Evolutionary conservation across 495 filamentous ascomycete species (phyloP).

Genomic region (Penicillium herquei): DNA sequence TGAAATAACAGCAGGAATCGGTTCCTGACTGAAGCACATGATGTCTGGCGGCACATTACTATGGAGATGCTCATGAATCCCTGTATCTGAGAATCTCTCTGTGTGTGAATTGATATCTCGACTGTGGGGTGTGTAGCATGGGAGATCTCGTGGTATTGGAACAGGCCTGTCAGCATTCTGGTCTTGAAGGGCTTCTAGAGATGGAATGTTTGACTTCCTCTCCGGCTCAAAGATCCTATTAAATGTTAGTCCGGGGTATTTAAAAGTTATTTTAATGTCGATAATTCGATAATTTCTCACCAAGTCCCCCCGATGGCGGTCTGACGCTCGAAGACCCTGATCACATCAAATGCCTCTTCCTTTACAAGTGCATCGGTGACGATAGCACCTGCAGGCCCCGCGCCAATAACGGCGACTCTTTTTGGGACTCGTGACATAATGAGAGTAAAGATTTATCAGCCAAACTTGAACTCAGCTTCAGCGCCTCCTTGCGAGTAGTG

Average conservation of each 20-base stretch:
- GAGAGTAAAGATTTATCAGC: not conserved
- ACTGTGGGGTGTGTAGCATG: not conserved
- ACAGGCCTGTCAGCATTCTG: not conserved
- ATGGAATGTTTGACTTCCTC: not conserved
- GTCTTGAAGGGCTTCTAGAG: not conserved
- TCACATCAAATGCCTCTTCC: conserved; percentile 46
- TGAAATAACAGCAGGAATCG: not conserved
- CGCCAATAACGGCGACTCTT: conserved; percentile 48
- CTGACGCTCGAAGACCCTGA: conserved; percentile 50
- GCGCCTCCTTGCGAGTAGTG: too few species aligned
- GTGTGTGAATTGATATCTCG: not conserved
- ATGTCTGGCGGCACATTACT: not conserved
- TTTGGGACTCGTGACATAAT: not conserved
- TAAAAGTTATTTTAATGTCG: too few species aligned
- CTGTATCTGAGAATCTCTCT: not conserved
- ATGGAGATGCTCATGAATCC: not conserved
- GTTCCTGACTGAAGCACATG: not conserved
- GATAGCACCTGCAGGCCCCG: conserved; percentile 51
- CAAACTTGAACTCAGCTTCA: too few species aligned
- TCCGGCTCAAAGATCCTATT: too few species aligned
- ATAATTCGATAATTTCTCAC: conserved; percentile 31
- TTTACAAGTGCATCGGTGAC: conserved; percentile 44
- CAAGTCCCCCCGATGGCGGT: conserved; percentile 47
- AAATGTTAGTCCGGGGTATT: too few species aligned
- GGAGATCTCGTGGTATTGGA: not conserved